phyloP scores from a whole-genome alignment of 108 stramenopile species.

The Fragilaria crotonensis region DNA sequence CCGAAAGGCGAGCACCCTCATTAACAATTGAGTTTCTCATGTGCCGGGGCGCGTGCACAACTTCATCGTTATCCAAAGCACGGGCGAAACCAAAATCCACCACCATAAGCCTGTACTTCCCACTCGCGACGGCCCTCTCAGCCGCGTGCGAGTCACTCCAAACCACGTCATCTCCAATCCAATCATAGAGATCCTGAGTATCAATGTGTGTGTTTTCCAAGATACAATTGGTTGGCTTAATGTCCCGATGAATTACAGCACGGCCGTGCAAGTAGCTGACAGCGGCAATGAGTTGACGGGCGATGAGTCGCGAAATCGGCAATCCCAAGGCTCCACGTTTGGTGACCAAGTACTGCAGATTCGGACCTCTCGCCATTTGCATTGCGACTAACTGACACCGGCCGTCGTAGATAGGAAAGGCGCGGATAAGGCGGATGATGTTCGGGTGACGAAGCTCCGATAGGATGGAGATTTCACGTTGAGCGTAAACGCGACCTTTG shows the following conservation, averaged over 20 bases:
- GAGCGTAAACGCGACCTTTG: constrained; percentile 55
- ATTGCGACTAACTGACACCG: constrained; percentile 50
- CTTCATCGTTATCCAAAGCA: constrained; percentile 44
- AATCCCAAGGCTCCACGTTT: constrained; percentile 74
- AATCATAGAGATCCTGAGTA: constrained; percentile 49
- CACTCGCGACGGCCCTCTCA: constrained; percentile 25
- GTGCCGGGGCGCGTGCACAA: constrained; percentile 17
- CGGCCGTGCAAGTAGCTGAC: constrained; percentile 77
- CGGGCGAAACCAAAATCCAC: constrained; percentile 86
- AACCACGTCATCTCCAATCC: constrained; percentile 44
- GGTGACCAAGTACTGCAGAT: constrained; percentile 57
- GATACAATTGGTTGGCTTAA: constrained; percentile 79
- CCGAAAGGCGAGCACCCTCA: constrained; percentile 6
- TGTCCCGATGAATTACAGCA: constrained; percentile 82
- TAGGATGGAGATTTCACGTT: constrained; percentile 69
- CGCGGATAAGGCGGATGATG: constrained; percentile 59
- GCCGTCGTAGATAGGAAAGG: constrained; percentile 40
- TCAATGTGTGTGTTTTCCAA: constrained; percentile 39
- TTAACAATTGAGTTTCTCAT: constrained; percentile 36
- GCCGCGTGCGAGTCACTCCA: constrained; percentile 64
- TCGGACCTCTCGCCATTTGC: constrained; percentile 66
- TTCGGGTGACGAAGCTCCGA: constrained; percentile 70
- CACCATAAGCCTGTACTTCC: constrained; percentile 60
- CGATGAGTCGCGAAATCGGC: constrained; percentile 49
- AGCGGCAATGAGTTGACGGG: constrained; percentile 64